Evolutionary conservation across 73 alveolate species (phyloP), one percentile per base, ranked within the genome.

Genomic region (Paramecium caudatum): DNA sequence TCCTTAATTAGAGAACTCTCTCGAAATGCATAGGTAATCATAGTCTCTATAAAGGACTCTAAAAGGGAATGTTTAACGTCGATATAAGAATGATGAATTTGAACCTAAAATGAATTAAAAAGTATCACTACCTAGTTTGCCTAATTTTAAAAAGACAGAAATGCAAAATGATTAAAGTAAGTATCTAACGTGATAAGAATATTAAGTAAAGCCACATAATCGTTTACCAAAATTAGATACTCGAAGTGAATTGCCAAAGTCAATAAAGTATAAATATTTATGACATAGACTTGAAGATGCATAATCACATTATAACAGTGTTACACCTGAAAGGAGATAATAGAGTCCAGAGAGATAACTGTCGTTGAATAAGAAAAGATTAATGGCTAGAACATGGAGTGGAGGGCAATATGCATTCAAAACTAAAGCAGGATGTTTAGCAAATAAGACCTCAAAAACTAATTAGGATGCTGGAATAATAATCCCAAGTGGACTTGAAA

Each of bases 381-480:
- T 61, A 36, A 34, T 61, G 86, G 92, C 83, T 16, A 84, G 34
- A 33, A 39, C 88, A 33, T 61, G 82, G 32, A 17, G 49, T 39
- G 41, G 61, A 48, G 65, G 82, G 23, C 25, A 74, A 45, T 84
- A 61, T 62, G 45, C 92, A 5, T 43, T 61, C 46, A 84, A 61
- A 84, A 84, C 92, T 19, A 84, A 84, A 33, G 80, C 92, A 13
- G 92, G 92, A 55, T 84, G 92, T 49, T 61, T 37, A 16, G 48
- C 82, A 34, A 84, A 84, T 36, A 84, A 84, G 21, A 74, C 82
- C 3, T 33, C 86, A 33, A 84, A 84, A 61, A 84, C 92, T 61
- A 84, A 84, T 61, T 63, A 84, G 30, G 92, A 84, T 61, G 33
- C 92, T 19, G 87, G 49, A 10, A 84, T 84, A 4, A 61, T 61